Conservation (phyloP, 192 early-diverging fungal species). For the Gryganskiella cystojenkinii region DNA sequence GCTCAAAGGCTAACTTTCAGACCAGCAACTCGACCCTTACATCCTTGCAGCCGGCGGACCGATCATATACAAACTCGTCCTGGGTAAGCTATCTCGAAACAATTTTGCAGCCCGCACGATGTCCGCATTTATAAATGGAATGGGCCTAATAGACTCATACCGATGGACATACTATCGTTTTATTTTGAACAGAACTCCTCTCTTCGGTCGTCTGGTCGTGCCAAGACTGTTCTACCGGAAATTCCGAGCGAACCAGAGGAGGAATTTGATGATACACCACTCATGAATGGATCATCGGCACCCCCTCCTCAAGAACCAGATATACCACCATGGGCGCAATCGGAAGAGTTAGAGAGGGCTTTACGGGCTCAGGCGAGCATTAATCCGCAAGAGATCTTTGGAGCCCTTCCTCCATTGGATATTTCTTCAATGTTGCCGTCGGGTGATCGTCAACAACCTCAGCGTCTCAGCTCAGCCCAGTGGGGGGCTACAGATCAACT, state of each 20-base stretch:
- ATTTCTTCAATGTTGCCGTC: constrained; percentile 32
- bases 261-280: background rate
- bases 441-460: background rate
- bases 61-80: too few relatives aligned
- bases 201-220: too few relatives aligned
- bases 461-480: constrained; percentile 28
- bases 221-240: background rate
- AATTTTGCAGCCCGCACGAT: too few relatives aligned
- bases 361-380: constrained; percentile 17
- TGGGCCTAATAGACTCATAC: too few relatives aligned
- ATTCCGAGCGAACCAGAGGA: constrained; percentile 26
- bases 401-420: constrained; percentile 22
- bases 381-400: constrained; percentile 46
- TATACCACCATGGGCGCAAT: constrained; percentile 27
- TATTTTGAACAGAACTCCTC: too few relatives aligned
- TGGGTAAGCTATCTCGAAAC: too few relatives aligned
- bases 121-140: too few relatives aligned
- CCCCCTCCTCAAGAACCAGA: background rate
- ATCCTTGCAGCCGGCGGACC: too few relatives aligned
- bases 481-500: constrained; percentile 34
- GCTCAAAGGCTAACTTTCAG: too few relatives aligned
- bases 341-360: constrained; percentile 21
- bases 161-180: too few relatives aligned
- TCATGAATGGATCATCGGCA: background rate
- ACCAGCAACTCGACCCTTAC: too few relatives aligned